Evolutionary conservation across 116 monocot species (phyloP).

Genomic region (Papilionanthe hybrid): DNA sequence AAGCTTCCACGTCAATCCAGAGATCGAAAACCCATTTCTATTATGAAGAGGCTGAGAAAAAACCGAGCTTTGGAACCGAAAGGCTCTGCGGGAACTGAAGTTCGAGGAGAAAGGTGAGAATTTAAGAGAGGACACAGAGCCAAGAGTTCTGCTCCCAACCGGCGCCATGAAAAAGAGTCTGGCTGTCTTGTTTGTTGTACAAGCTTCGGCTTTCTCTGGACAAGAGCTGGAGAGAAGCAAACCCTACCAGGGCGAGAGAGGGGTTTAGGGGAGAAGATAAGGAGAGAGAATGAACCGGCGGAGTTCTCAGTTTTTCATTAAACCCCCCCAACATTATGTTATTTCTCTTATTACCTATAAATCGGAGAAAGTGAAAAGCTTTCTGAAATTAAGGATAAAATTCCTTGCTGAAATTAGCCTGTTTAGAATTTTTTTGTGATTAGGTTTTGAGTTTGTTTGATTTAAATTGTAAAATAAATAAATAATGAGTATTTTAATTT

Average conservation of each 20-base stretch:
- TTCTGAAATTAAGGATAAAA: no score
- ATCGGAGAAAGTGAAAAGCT: not conserved
- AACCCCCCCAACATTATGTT: not conserved
- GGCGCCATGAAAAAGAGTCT: not conserved
- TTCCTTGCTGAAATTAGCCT: no score
- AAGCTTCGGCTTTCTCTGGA: not conserved
- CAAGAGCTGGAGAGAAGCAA: not conserved
- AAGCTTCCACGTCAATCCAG: conserved; percentile 32
- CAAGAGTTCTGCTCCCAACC: not conserved
- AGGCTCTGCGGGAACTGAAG: not conserved
- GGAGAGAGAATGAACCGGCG: not conserved
- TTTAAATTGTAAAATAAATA: no score
- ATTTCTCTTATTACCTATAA: not conserved
- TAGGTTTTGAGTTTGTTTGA: no score
- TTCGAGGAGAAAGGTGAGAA: not conserved
- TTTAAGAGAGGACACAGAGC: not conserved
- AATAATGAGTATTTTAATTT: no score
- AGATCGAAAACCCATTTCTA: not conserved
- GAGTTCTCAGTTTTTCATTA: not conserved
- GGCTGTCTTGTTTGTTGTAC: not conserved
- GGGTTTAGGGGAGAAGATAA: conserved; percentile 6
- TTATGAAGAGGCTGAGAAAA: not conserved
- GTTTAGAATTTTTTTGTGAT: no score
- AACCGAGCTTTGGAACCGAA: not conserved
- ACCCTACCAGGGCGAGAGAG: not conserved